phyloP scores from a whole-genome alignment of 805 yeast species.

The Candida glaebosa region DNA sequence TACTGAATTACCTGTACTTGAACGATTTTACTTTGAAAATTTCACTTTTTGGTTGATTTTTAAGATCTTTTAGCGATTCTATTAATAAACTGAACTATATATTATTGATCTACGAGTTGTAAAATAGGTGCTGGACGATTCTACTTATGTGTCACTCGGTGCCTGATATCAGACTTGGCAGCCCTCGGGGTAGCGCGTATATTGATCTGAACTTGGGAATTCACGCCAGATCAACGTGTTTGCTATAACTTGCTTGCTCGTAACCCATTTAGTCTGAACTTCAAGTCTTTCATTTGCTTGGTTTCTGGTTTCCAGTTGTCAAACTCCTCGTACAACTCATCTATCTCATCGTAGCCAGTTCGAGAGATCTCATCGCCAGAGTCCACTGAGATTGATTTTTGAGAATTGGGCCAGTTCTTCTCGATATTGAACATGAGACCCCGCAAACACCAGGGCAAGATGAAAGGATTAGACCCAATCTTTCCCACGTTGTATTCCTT shows the following conservation, averaged over 20 bases:
- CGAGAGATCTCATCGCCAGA: constrained; percentile 28
- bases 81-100: too few species aligned
- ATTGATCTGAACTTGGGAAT: too few species aligned
- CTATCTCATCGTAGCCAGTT: constrained; percentile 51
- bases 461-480: constrained; percentile 75
- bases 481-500: constrained; percentile 58
- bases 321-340: constrained; percentile 62
- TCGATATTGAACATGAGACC: constrained; percentile 70
- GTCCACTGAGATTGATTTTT: constrained; percentile 26
- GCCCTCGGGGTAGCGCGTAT: too few species aligned
- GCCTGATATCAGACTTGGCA: too few species aligned
- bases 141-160: too few species aligned
- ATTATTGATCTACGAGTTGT: too few species aligned
- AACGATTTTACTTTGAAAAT: too few species aligned
- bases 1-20: too few species aligned
- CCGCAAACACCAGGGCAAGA: constrained; percentile 89
- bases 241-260: constrained; percentile 36
- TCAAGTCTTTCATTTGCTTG: constrained; percentile 77
- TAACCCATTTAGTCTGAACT: constrained; percentile 65
- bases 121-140: too few species aligned
- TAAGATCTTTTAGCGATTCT: too few species aligned
- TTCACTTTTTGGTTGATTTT: too few species aligned
- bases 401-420: constrained; percentile 45
- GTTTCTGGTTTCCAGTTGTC: constrained; percentile 86
- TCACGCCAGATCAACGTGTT: too few species aligned